These are phyloP conservation scores for Vigna reflexopilosa DNA, from an alignment of 306 rosid genomes.

Conservation along the genomic window DNA sequence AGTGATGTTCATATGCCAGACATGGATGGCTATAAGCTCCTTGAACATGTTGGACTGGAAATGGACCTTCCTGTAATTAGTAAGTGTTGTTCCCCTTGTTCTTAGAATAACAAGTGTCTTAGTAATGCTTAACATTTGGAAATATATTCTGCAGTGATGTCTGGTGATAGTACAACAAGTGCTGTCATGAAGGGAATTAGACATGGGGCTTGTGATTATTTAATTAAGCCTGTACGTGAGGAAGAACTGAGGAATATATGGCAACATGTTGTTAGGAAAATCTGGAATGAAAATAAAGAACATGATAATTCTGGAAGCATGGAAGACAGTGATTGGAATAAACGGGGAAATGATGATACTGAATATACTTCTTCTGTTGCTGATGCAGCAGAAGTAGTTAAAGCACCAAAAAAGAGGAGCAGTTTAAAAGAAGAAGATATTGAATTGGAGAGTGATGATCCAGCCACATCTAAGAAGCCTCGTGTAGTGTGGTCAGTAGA, in stretches of 20 bases:
- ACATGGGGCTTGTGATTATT: constrained; percentile 83
- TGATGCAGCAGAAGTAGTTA: constrained; percentile 59
- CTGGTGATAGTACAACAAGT: constrained; percentile 72
- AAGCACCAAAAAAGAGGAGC: constrained; percentile 66
- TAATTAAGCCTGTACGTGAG: constrained; percentile 77
- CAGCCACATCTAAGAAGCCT: constrained; percentile 75
- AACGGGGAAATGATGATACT: constrained; percentile 57
- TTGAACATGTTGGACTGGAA: constrained; percentile 76
- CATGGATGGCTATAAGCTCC: constrained; percentile 82
- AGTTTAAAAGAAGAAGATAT: constrained; percentile 63
- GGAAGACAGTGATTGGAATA: constrained; percentile 62
- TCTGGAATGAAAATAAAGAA: constrained; percentile 64
- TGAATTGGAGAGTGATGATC: constrained; percentile 54
- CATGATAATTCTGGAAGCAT: constrained; percentile 62
- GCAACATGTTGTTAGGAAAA: constrained; percentile 79
- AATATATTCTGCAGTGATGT: constrained; percentile 69
- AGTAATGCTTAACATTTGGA: constrained; percentile 12
- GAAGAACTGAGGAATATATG: constrained; percentile 78
- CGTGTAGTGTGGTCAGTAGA: constrained; percentile 91
- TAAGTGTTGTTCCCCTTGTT: constrained; percentile 49
- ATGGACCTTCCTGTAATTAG: constrained; percentile 89
- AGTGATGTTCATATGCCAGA: constrained; percentile 92
- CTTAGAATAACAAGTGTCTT: neutral
- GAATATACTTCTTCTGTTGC: constrained; percentile 62
- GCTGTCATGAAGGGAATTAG: constrained; percentile 75